Conservation (phyloP, 441 rosid species). For the Omphalea diandra region DNA sequence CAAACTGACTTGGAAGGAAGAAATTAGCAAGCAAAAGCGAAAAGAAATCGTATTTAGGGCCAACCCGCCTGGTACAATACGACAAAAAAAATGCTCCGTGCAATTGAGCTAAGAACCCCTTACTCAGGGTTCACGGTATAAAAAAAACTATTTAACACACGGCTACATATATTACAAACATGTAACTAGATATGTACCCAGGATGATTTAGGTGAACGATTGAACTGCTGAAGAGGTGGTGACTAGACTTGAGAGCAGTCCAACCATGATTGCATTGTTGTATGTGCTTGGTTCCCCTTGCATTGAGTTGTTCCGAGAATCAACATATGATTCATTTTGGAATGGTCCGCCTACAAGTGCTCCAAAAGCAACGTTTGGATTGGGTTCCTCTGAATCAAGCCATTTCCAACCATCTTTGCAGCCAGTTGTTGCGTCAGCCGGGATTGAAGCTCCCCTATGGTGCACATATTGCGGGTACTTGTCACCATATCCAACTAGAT, state of each 20-base stretch:
- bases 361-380: constrained; percentile 83
- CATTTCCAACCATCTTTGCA: constrained; percentile 81
- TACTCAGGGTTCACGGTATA: constrained; percentile 6
- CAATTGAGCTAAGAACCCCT: not conserved
- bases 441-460: constrained; percentile 98
- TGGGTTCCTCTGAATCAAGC: constrained; percentile 59
- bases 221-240: constrained; percentile 72
- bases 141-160: constrained; percentile 9
- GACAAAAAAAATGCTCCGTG: not conserved
- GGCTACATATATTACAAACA: constrained; percentile 27
- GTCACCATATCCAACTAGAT: constrained; percentile 85
- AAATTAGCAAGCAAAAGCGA: not conserved
- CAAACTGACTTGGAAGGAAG: too few relatives aligned
- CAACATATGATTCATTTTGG: constrained; percentile 67
- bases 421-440: constrained; percentile 62
- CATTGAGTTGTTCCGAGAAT: constrained; percentile 72
- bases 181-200: constrained; percentile 15
- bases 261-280: constrained; percentile 79
- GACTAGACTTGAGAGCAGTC: constrained; percentile 82
- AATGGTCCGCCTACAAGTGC: constrained; percentile 95
- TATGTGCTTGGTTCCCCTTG: constrained; percentile 97
- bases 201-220: too few relatives aligned
- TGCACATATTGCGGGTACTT: constrained; percentile 81
- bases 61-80: not conserved
- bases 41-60: not conserved